Base-by-base conservation (phyloP, 768 basidiomycete genomes). In the Macrolepiota fuliginosa region DNA sequence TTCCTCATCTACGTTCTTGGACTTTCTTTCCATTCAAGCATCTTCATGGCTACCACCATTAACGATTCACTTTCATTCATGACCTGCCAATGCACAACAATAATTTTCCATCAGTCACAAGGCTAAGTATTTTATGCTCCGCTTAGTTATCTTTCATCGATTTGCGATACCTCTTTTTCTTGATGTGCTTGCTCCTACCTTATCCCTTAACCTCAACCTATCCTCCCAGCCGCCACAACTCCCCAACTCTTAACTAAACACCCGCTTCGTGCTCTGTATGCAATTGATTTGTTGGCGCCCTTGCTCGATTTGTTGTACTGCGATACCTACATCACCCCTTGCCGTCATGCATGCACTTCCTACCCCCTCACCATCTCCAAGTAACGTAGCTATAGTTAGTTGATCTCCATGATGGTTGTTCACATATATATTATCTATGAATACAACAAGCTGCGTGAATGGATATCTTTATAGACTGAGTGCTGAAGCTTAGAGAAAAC, bases 161-260 rank as follows among this genome's bases (percentile, higher is more conserved):
- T 50, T 35, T 61, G 59, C 51, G 59, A 61, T 36, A 61, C 59
- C 59, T 61, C 51, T 22, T 36, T 53, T 54, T 46, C 24, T 61
- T 42, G 24, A 45, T 45, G 42, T 45, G 17, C 42, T 45, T 10
- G 17, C 19, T 19, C 42, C 19, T 9, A 45, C 19, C 42, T 19
- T 54, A 17, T n/a, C 15, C 25, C 40, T 22, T 15, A 53, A 13
- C 42, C 22, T 17, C 6, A 4, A 13, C 59, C 35, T 22, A 45
- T 17, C 52, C 27, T 12, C 59, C 32, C 22, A 45, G 24, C 25
- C 47, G 19, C 42, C 17, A 19, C 22, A 27, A 10, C 29, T 24
- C n/a, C 9, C 6, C 42, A 7, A 32, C 39, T 32, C 11, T 42
- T 27, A 49, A 49, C 35, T 58, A 35, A 13, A 35, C 17, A 25